Base-by-base conservation (phyloP, 177 flowering plant genomes). In the Vitis hybrid region DNA sequence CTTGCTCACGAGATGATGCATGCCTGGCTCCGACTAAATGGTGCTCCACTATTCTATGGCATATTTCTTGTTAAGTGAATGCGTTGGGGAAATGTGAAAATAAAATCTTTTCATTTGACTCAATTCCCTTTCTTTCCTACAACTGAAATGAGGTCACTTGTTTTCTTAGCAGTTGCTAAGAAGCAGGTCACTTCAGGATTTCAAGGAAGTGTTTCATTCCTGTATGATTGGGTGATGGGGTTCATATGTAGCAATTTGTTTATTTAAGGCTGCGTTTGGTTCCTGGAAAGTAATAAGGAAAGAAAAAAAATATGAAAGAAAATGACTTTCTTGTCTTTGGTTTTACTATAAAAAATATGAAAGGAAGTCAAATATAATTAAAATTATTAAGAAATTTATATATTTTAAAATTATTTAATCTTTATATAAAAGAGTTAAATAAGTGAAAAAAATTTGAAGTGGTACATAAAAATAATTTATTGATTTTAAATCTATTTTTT, bases 1-100 rank as follows among this genome's bases (percentile, higher is more conserved):
- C 86, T 91, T 14, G 97, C 91, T 51, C 97, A 91, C 70, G 97
- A 91, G 75, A 79, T 91, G 93, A 91, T 91, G 97, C 97, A 91
- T 74, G 97, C 93, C 54, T 91, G 92, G 92, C 77, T 91, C 71
- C 87, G 97, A 48, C 92, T 89, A 19, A 80, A 84, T 74, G 93
- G 97, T 91, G 60, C 63, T 70, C 60, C 57, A 54, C 34, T 52
- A 32, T 51, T 69, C 54, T 23, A 18, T 58, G 18, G 14, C 32
- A 51, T 69, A 10, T n/a, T 13, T 17, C 2, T 54, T 48, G 49
- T 54, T 13, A 6, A 19, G 45, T 18, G 11, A 11, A 23, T 57
- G 19, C 13, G 1, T 62, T 62, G 50, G 39, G 50, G 56, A 45
- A 62, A 15, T 15, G 7, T 6, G 11, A 23, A 26, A 26, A 17